phyloP scores from a whole-genome alignment of 2,329 filamentous ascomycete species.

The Xylariaceae sp. region DNA sequence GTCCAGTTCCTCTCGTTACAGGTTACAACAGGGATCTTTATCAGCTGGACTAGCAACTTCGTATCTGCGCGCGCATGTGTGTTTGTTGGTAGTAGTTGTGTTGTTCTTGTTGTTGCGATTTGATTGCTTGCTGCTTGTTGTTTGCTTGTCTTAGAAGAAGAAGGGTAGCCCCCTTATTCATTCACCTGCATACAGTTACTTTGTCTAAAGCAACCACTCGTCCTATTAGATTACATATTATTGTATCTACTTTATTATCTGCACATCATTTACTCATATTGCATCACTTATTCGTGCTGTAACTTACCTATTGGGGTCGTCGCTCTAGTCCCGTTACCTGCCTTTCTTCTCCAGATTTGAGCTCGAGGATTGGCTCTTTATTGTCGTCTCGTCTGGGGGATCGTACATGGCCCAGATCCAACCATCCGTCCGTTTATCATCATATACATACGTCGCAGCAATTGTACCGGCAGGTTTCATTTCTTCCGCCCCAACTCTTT shows the following conservation, averaged over 20 bases:
- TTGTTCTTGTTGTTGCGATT: conserved; percentile 5
- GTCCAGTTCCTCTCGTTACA: conserved; percentile 18
- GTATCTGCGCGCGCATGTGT: conserved; percentile 24
- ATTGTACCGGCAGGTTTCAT: conserved; percentile 44
- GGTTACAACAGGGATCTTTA: conserved; percentile 19
- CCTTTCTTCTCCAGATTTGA: conserved; percentile 30
- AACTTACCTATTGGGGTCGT: conserved; percentile 36
- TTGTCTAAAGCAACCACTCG: conserved; percentile 35
- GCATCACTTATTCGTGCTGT: conserved; percentile 39
- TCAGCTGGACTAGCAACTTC: conserved; percentile 18
- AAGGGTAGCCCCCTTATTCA: conserved; percentile 9
- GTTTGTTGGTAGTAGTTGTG: conserved; percentile 15
- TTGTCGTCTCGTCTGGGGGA: conserved; percentile 32
- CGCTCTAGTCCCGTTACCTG: conserved; percentile 29
- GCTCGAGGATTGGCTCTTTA: conserved; percentile 37
- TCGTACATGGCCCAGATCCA: conserved; percentile 41
- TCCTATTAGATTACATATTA: conserved; percentile 34
- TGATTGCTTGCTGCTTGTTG: neutral
- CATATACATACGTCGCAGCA: conserved; percentile 31
- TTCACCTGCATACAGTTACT: conserved; percentile 29
- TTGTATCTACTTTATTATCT: conserved; percentile 25
- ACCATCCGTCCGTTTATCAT: conserved; percentile 35
- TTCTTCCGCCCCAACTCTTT: conserved; percentile 42
- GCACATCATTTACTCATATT: conserved; percentile 37
- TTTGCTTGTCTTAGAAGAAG: conserved; percentile 3